Evolutionary conservation across 805 yeast species (phyloP).

Genomic region (Candida dendrica): DNA sequence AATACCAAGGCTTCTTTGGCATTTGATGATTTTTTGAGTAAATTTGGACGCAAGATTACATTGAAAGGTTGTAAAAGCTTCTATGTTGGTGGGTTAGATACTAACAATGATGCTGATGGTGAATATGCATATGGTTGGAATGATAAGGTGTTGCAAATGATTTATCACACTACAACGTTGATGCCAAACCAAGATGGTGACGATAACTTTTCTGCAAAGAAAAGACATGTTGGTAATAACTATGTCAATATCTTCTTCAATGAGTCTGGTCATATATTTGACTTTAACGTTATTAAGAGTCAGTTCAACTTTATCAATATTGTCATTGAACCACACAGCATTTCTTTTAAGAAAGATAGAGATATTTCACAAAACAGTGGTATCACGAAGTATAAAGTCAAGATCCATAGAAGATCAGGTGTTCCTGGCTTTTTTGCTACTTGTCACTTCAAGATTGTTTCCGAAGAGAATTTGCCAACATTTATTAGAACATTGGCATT

Average conservation of each 20-base stretch:
- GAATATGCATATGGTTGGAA: constrained; percentile 67
- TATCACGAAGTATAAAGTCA: constrained; percentile 47
- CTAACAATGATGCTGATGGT: constrained; percentile 65
- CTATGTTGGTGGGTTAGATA: constrained; percentile 78
- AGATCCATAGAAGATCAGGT: constrained; percentile 56
- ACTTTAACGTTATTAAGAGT: constrained; percentile 62
- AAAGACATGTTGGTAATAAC: constrained; percentile 82
- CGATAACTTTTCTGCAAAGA: constrained; percentile 44
- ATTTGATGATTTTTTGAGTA: constrained; percentile 51
- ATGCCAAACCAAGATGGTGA: constrained; percentile 56
- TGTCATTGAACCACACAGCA: constrained; percentile 61
- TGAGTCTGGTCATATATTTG: constrained; percentile 61
- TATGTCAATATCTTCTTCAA: constrained; percentile 77
- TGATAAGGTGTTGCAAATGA: constrained; percentile 61
- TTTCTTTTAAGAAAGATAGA: constrained; percentile 12
- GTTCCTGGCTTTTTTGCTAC: constrained; percentile 75
- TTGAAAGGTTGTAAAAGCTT: constrained; percentile 45
- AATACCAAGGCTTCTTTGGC: constrained; percentile 58
- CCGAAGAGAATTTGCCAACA: constrained; percentile 49
- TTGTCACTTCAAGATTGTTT: constrained; percentile 64
- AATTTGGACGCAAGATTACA: constrained; percentile 54
- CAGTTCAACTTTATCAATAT: constrained; percentile 82
- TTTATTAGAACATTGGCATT: constrained; percentile 63
- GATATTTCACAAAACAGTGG: constrained; percentile 3
- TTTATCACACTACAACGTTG: constrained; percentile 75